These are phyloP conservation scores for Aspergillus arachidicola DNA, from an alignment of 2,329 filamentous ascomycete species.

Conservation along the genomic window DNA sequence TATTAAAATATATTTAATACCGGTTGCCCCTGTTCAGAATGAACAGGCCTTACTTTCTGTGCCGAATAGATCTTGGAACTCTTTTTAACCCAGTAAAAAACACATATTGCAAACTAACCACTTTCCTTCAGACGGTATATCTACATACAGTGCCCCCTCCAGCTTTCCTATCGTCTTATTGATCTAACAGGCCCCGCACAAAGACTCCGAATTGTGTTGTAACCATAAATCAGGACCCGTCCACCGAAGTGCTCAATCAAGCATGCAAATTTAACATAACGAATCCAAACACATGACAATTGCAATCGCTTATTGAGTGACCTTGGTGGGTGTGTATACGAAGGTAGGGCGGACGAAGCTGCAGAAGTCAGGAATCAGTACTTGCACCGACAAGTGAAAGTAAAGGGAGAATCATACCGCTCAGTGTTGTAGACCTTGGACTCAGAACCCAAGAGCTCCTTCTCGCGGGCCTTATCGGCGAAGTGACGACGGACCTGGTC, in stretches of 20 bases:
- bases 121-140: slow-evolving; percentile 35
- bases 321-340: slow-evolving; percentile 67
- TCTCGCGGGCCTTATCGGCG: slow-evolving; percentile 87
- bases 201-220: slow-evolving; percentile 9
- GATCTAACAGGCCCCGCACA: slow-evolving; percentile 5
- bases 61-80: background rate
- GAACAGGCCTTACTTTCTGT: background rate
- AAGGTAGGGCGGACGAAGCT: slow-evolving; percentile 84
- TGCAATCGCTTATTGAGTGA: slow-evolving; percentile 55
- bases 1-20: background rate
- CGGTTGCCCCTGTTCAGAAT: too few species aligned
- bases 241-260: slow-evolving; percentile 8
- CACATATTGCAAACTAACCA: slow-evolving; percentile 25
- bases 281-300: slow-evolving; percentile 13
- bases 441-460: slow-evolving; percentile 83
- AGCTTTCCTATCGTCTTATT: slow-evolving; percentile 6
- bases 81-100: slow-evolving; percentile 2
- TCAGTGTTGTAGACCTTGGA: slow-evolving; percentile 86
- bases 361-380: slow-evolving; percentile 8
- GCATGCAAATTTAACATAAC: slow-evolving; percentile 9
- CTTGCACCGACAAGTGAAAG: slow-evolving; percentile 7
- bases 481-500: slow-evolving; percentile 86
- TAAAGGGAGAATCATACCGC: slow-evolving; percentile 60
- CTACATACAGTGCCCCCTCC: slow-evolving; percentile 30
- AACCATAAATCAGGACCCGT: slow-evolving; percentile 9